Conservation (phyloP, 768 basidiomycete species). For the Amanita phalloides region DNA sequence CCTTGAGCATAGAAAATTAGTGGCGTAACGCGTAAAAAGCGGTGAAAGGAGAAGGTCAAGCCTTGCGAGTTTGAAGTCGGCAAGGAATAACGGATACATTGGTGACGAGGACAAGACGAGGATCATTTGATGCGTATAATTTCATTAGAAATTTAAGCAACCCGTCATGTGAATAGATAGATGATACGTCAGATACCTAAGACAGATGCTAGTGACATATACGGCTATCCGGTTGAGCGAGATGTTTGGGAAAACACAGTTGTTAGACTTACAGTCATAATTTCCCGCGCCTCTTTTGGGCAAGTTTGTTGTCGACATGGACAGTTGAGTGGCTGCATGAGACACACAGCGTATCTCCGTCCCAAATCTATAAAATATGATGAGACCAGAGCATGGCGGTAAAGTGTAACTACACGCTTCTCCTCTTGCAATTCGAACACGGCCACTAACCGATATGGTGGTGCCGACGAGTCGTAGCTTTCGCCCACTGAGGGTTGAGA, state of each 20-base stretch:
- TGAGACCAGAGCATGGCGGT: neutral
- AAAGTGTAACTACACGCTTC: conserved; percentile 23
- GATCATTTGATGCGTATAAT: no score
- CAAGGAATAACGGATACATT: no score
- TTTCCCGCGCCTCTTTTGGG: neutral
- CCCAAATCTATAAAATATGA: conserved; percentile 26
- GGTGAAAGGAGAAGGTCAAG: no score
- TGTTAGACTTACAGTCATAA: neutral
- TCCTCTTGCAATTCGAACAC: conserved; percentile 29
- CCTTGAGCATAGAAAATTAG: no score
- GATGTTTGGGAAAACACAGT: neutral
- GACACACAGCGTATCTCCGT: conserved; percentile 28
- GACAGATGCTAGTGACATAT: no score
- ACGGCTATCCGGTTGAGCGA: no score
- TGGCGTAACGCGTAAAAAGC: no score
- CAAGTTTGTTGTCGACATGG: conserved; percentile 9
- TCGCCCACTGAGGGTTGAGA: conserved; percentile 22
- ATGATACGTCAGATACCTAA: no score
- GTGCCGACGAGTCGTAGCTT: conserved; percentile 30
- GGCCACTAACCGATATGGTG: conserved; percentile 29
- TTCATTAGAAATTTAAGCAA: no score
- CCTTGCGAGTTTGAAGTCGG: no score
- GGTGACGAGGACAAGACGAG: no score
- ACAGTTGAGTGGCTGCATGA: conserved; percentile 33
- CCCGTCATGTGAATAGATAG: no score